Base-by-base conservation (phyloP, 495 filamentous ascomycete genomes). In the Stereocaulon alpinum region DNA sequence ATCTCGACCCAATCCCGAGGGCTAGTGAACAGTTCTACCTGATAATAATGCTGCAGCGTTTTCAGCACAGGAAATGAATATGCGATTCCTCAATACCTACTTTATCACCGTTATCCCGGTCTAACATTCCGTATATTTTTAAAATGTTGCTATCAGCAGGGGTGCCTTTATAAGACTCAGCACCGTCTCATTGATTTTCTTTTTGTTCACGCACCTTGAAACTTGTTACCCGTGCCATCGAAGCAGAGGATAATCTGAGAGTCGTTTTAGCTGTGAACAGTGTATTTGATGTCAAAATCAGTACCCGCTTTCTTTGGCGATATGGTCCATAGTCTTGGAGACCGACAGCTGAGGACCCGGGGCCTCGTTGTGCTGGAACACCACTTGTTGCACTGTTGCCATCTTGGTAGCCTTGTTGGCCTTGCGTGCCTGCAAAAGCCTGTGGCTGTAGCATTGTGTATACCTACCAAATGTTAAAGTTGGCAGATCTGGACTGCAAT, bases 181-280 rank as follows among this genome's bases (percentile, higher is more conserved):
- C 20, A 17, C 29, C 22, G 10, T 37, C 12, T n/a, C 42, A 12
- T 40, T 20, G n/a, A 9, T 37, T 15, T 34, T 58, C 18, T n/a
- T 4, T 6, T 24, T 17, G 20, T 43, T 11, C 20, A 9, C 51
- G 7, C 83, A 22, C 89, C 88, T 18, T 77, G 77, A 66, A 93
- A 94, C 64, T 91, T 88, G 66, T 95, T 93, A 2, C 89, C 89
- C 0, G 90, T 95, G 27, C 90, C 90, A 68, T 95, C 90, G 59
- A 95, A 95, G 65, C 89, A 94, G 4, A 95, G 74, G 18, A 95
- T 82, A 49, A 94, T 77, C 58, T 80, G 78, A 32, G 67, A 74
- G 78, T 5, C 73, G 74, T 32, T 48, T 66, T 41, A 60, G 58
- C 40, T 17, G 29, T 40, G 15, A 40, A 40, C 49, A 22, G 10